phyloP scores from a whole-genome alignment of 1,139 yeast species.

The Yamadazyma diospyri region DNA sequence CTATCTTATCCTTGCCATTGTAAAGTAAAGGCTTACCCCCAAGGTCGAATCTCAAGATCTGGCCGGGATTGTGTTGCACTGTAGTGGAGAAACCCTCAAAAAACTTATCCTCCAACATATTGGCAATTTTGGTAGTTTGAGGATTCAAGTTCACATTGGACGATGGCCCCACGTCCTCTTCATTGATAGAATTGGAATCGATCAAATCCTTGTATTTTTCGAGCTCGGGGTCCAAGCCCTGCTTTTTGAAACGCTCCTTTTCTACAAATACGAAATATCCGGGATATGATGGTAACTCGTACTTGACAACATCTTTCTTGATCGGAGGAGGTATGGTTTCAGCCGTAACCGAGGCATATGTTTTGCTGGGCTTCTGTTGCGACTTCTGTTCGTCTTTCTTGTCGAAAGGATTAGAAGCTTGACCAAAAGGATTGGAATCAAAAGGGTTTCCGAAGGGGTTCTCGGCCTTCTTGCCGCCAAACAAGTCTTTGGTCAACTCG shows the following conservation, averaged over 20 bases:
- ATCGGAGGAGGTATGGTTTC: constrained; percentile 15
- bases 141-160: constrained; percentile 21
- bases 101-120: constrained; percentile 65
- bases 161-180: constrained; percentile 3
- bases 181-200: constrained; percentile 32
- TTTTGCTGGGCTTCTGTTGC: constrained; percentile 6
- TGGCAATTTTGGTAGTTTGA: constrained; percentile 42
- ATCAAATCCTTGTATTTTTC: constrained; percentile 49
- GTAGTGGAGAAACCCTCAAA: constrained; percentile 76
- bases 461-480: constrained; percentile 21
- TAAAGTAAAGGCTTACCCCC: constrained; percentile 75
- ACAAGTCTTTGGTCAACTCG: constrained; percentile 43
- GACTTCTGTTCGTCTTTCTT: constrained; percentile 5
- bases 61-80: constrained; percentile 78
- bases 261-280: constrained; percentile 71
- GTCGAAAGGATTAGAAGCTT: constrained; percentile 27
- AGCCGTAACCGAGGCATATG: constrained; percentile 26
- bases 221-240: constrained; percentile 34
- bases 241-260: constrained; percentile 50
- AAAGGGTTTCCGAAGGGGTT: constrained; percentile 43
- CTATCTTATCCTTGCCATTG: constrained; percentile 57
- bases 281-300: constrained; percentile 44
- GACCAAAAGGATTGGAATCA: constrained; percentile 11
- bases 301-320: constrained; percentile 8
- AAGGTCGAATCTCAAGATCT: constrained; percentile 77